Evolutionary conservation across 805 yeast genomes (phyloP).

Genomic region (Starmerella etchellsii): DNA sequence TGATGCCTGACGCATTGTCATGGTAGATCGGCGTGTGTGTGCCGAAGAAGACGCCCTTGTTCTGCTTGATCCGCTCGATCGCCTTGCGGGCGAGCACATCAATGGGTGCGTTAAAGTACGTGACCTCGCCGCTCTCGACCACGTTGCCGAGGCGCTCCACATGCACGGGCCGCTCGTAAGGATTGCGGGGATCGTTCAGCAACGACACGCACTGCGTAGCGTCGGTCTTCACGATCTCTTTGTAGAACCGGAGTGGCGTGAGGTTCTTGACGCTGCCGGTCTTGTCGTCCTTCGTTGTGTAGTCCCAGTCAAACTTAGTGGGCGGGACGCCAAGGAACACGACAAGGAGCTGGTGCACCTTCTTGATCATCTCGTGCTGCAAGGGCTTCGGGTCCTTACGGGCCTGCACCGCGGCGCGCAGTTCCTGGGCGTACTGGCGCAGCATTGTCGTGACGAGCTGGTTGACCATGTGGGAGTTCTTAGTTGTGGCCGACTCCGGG

Average conservation of each 20-base stretch:
- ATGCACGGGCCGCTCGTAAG: slow-evolving; percentile 46
- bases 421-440: slow-evolving; percentile 62
- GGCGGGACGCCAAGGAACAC: slow-evolving; percentile 72
- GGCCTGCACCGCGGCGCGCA: slow-evolving; percentile 39
- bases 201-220: slow-evolving; percentile 46
- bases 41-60: slow-evolving; percentile 78
- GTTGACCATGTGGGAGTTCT: slow-evolving; percentile 42
- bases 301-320: slow-evolving; percentile 63
- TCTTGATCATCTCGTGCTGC: slow-evolving; percentile 37
- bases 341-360: slow-evolving; percentile 51
- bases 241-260: slow-evolving; percentile 56
- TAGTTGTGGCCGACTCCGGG: slow-evolving; percentile 54
- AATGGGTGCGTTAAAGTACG: slow-evolving; percentile 56
- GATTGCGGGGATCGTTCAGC: slow-evolving; percentile 73
- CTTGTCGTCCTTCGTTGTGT: slow-evolving; percentile 51
- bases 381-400: slow-evolving; percentile 31
- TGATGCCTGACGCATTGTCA: slow-evolving; percentile 51
- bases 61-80: slow-evolving; percentile 51
- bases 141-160: slow-evolving; percentile 69
- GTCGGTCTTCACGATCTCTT: slow-evolving; percentile 41
- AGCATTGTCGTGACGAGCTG: slow-evolving; percentile 52
- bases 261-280: slow-evolving; percentile 33
- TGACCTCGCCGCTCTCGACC: slow-evolving; percentile 53
- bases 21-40: slow-evolving; percentile 75
- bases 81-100: slow-evolving; percentile 47